These are phyloP conservation scores for Sideroxylon spinosum DNA, from an alignment of 179 eudicot genomes.

Conservation along the genomic window DNA sequence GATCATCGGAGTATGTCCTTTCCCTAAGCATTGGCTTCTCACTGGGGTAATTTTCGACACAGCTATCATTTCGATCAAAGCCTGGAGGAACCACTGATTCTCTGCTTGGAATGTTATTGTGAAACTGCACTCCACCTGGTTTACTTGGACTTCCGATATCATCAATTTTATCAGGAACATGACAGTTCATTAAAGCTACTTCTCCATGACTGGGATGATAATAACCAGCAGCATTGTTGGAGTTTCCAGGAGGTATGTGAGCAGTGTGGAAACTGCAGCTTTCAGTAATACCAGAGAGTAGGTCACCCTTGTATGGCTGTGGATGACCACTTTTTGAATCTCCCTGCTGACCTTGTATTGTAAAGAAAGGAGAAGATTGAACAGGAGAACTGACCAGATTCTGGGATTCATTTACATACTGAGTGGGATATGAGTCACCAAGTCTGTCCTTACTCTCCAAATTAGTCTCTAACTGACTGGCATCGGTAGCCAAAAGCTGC, in stretches of 20 bases:
- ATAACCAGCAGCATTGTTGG: slow-evolving; percentile 5
- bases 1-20: slow-evolving; percentile 32
- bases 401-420: too few species aligned
- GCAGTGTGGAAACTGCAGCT: too few species aligned
- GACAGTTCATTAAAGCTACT: too few species aligned
- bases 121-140: slow-evolving; percentile 11
- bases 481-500: slow-evolving; percentile 24
- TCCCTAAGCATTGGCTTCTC: slow-evolving; percentile 32
- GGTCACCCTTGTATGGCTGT: too few species aligned
- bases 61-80: slow-evolving; percentile 26
- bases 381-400: too few species aligned
- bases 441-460: slow-evolving; percentile 25
- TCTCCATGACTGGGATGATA: not conserved
- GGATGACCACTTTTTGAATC: not conserved
- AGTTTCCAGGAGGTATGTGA: slow-evolving; percentile 26
- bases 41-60: slow-evolving; percentile 23
- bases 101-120: not conserved
- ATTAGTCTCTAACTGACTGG: slow-evolving; percentile 23
- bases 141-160: slow-evolving; percentile 3
- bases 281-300: too few species aligned
- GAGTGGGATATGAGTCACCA: too few species aligned
- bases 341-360: not conserved
- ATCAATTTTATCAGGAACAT: slow-evolving; percentile 20
- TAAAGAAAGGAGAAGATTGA: not conserved
- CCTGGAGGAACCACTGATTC: slow-evolving; percentile 25